phyloP scores from a whole-genome alignment of 23 red algal genomes.

The Gracilaria domingensis region DNA sequence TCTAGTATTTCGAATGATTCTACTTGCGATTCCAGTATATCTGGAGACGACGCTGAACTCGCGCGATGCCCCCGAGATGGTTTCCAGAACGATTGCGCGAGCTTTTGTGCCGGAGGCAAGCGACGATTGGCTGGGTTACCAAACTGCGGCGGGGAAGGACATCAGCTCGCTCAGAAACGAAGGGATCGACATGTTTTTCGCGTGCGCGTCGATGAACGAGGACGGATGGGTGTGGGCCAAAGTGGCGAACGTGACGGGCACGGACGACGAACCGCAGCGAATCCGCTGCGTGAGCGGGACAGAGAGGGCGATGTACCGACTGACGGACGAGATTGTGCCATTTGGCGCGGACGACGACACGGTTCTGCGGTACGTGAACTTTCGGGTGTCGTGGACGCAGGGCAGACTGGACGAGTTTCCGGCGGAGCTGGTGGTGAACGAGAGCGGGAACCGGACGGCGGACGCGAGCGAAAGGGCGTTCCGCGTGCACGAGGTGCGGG shows the following conservation, averaged over 20 bases:
- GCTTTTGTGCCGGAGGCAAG: not conserved
- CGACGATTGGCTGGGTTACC: slow-evolving; percentile 5
- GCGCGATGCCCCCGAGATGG: not conserved
- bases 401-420: not conserved
- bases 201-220: not conserved
- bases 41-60: not conserved
- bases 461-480: not conserved
- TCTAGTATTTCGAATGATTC: not conserved
- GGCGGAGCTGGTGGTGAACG: not conserved
- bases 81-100: not conserved
- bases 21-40: slow-evolving; percentile 8
- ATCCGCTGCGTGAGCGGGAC: not conserved
- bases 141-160: not conserved
- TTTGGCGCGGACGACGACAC: not conserved
- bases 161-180: not conserved
- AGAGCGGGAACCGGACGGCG: not conserved
- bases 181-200: not conserved
- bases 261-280: not conserved
- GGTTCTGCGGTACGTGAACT: not conserved
- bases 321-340: not conserved
- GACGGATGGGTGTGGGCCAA: slow-evolving; percentile 6
- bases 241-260: not conserved
- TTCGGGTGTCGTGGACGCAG: not conserved
- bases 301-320: not conserved
- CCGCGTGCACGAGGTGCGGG: not conserved